phyloP scores from a whole-genome alignment of 257 asterid species.

The Primulina huaijiensis region DNA sequence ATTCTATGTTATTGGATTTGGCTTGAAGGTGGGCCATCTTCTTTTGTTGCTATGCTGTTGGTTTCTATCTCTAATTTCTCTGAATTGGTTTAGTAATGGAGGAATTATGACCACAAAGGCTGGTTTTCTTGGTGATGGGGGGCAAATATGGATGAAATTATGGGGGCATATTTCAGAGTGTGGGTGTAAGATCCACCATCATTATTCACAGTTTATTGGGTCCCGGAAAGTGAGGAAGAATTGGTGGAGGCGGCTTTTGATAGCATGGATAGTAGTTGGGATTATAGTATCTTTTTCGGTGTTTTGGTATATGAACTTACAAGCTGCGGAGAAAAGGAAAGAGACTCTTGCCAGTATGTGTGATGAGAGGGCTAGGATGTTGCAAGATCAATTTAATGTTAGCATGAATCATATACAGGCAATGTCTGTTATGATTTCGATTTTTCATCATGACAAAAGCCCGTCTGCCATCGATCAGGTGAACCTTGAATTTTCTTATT shows the following conservation, averaged over 20 bases:
- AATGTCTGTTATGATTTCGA: conserved; percentile 87
- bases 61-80: conserved; percentile 62
- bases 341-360: conserved; percentile 89
- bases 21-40: conserved; percentile 78
- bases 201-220: conserved; percentile 50
- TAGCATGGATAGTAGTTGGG: conserved; percentile 50
- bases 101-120: conserved; percentile 64
- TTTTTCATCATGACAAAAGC: conserved; percentile 78
- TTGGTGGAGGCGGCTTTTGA: conserved; percentile 60
- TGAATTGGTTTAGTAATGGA: conserved; percentile 69
- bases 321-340: conserved; percentile 69
- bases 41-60: conserved; percentile 65
- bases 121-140: conserved; percentile 50
- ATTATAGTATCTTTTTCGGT: conserved; percentile 35
- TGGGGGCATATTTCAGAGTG: conserved; percentile 54
- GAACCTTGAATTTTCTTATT: conserved; percentile 1
- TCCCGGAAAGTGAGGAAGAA: conserved; percentile 47
- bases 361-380: conserved; percentile 95
- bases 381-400: conserved; percentile 96
- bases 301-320: conserved; percentile 57
- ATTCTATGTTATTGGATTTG: conserved; percentile 69
- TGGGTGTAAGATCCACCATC: conserved; percentile 53
- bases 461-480: conserved; percentile 98
- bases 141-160: conserved; percentile 54
- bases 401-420: conserved; percentile 96